Evolutionary conservation across 441 rosid species (phyloP).

Genomic region (Syzygium syzygioides): DNA sequence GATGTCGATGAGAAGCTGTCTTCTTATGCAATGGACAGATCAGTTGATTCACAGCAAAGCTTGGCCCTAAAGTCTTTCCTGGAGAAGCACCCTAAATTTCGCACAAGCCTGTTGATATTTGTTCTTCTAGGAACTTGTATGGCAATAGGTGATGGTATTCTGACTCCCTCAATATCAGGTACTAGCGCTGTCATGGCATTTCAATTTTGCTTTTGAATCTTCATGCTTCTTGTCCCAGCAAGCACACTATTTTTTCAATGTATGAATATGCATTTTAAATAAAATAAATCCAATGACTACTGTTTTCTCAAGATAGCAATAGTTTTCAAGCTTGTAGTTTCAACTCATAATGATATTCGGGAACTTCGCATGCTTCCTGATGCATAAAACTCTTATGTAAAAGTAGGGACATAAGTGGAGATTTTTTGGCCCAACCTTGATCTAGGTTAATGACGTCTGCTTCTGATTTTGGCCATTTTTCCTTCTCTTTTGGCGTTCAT

Average conservation of each 20-base stretch:
- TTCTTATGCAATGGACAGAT: slow-evolving; percentile 32
- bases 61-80: slow-evolving; percentile 42
- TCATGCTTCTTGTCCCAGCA: background rate
- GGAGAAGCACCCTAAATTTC: slow-evolving; percentile 46
- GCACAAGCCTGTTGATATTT: slow-evolving; percentile 40
- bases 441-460: background rate
- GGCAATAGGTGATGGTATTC: slow-evolving; percentile 71
- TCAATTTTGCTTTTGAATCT: background rate
- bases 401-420: background rate
- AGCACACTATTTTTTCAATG: background rate
- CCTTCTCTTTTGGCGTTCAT: background rate
- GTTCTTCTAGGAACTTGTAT: slow-evolving; percentile 72
- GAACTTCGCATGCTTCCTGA: background rate
- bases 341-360: background rate
- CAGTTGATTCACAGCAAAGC: slow-evolving; percentile 42
- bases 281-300: background rate
- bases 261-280: background rate
- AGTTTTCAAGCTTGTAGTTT: background rate
- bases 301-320: background rate
- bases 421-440: background rate
- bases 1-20: slow-evolving; percentile 54
- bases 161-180: slow-evolving; percentile 82
- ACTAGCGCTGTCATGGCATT: background rate
- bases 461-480: background rate
- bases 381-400: background rate